phyloP scores from a whole-genome alignment of 352 stramenopile species.

The Phytopythium montanum region DNA sequence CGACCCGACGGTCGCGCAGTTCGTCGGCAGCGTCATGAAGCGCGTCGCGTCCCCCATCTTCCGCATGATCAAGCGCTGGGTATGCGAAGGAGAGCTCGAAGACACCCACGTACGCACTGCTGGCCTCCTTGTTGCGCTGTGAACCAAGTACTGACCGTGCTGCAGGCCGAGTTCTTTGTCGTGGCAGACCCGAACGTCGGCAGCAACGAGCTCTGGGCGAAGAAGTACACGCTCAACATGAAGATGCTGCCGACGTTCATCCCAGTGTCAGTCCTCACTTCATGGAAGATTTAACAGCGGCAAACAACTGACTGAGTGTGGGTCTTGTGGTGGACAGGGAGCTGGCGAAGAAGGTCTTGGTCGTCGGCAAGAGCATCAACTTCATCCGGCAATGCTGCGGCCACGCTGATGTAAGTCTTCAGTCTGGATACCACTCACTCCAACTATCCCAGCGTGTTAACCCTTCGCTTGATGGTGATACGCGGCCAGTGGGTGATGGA shows the following conservation, averaged over 20 bases:
- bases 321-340: conserved; percentile 44
- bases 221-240: conserved; percentile 82
- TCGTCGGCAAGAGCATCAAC: conserved; percentile 98
- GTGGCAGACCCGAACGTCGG: conserved; percentile 62
- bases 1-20: conserved; percentile 73
- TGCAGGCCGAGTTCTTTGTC: conserved; percentile 86
- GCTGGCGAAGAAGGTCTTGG: conserved; percentile 91
- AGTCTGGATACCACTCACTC: background rate
- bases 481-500: conserved; percentile 79
- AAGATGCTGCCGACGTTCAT: conserved; percentile 89
- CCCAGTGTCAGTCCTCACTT: conserved; percentile 42
- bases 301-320: background rate
- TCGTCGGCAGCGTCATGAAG: conserved; percentile 80
- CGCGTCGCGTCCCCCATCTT: conserved; percentile 75
- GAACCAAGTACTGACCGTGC: background rate
- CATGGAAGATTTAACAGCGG: background rate
- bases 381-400: conserved; percentile 96
- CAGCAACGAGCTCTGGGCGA: conserved; percentile 81
- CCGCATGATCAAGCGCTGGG: conserved; percentile 87
- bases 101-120: conserved; percentile 65
- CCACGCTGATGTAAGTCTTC: conserved; percentile 75
- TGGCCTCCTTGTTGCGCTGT: background rate
- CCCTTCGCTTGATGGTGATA: background rate
- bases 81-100: conserved; percentile 86
- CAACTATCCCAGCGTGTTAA: background rate